phyloP scores from a whole-genome alignment of 2,329 filamentous ascomycete species.

The Calonectria henricotiae region DNA sequence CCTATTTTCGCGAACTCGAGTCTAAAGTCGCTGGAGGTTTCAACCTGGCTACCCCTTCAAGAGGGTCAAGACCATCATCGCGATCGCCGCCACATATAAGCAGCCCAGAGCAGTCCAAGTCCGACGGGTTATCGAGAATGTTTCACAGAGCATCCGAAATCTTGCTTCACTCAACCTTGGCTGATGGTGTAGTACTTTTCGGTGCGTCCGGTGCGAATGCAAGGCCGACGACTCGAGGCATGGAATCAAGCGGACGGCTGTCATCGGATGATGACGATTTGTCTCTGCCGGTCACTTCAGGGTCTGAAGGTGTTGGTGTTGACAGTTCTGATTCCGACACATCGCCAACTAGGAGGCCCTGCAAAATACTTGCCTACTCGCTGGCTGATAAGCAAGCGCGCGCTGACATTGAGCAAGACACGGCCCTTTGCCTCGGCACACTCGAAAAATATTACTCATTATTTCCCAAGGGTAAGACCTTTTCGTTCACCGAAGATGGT shows the following conservation, averaged over 20 bases:
- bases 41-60: not conserved
- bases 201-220: slow-evolving; percentile 50
- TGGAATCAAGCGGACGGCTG: slow-evolving; percentile 6
- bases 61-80: not conserved
- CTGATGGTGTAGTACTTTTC: slow-evolving; percentile 56
- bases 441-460: slow-evolving; percentile 54
- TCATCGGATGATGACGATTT: slow-evolving; percentile 44
- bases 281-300: slow-evolving; percentile 34
- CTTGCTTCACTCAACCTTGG: slow-evolving; percentile 53
- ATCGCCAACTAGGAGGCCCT: slow-evolving; percentile 49
- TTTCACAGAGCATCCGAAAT: slow-evolving; percentile 53
- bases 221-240: slow-evolving; percentile 34
- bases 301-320: slow-evolving; percentile 46
- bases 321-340: slow-evolving; percentile 55
- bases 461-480: slow-evolving; percentile 54
- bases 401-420: slow-evolving; percentile 50
- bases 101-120: slow-evolving; percentile 34
- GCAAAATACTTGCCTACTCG: slow-evolving; percentile 53
- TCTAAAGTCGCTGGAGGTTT: not conserved
- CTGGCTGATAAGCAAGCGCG: slow-evolving; percentile 50
- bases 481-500: slow-evolving; percentile 56
- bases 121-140: slow-evolving; percentile 49
- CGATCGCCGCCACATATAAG: not conserved
- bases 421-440: slow-evolving; percentile 51
- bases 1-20: slow-evolving; percentile 13